Evolutionary conservation across 208 protist species (phyloP).

Genomic region (Acanthamoeba castellanii): DNA sequence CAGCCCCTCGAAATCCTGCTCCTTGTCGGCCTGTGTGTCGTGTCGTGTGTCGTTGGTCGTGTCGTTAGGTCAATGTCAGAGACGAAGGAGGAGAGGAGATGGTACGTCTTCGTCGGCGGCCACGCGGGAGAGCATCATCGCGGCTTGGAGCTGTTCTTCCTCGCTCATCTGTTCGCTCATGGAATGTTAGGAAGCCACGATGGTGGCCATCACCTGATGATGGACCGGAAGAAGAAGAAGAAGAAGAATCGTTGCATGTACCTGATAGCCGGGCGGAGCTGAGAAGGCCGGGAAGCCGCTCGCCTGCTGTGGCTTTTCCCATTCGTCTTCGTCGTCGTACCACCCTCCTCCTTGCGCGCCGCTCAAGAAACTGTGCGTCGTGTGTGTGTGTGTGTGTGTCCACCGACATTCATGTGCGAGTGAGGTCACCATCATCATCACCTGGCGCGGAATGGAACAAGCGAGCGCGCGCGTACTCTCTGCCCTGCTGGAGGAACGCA

Average conservation of each 20-base stretch:
- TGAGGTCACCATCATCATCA: neutral
- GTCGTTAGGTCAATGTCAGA: too few species aligned
- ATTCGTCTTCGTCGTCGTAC: conserved; percentile 15
- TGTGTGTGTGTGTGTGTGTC: neutral
- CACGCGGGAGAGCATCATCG: conserved; percentile 43
- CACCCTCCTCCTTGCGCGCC: neutral
- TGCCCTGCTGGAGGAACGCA: neutral
- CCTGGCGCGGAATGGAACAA: neutral
- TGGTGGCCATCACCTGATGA: too few species aligned
- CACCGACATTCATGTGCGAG: too few species aligned
- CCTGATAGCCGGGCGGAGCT: conserved; percentile 33
- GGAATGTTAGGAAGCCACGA: too few species aligned
- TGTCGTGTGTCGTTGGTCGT: too few species aligned
- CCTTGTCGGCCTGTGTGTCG: neutral
- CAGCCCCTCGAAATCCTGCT: conserved; percentile 49
- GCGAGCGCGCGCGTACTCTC: neutral
- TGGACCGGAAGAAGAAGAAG: neutral
- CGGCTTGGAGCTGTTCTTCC: conserved; percentile 29
- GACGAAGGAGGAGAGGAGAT: too few species aligned
- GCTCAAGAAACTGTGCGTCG: neutral
- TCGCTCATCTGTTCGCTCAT: conserved; percentile 26
- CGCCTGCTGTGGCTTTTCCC: neutral
- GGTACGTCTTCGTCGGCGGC: neutral
- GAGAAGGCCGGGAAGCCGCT: neutral
- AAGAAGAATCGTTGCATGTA: neutral